A percentile compares a stretch with the other conserved stretches of the same genome.
Conservation (phyloP, 2,329 filamentous ascomycete genomes). For the Scleromitrula shiraiana region DNA sequence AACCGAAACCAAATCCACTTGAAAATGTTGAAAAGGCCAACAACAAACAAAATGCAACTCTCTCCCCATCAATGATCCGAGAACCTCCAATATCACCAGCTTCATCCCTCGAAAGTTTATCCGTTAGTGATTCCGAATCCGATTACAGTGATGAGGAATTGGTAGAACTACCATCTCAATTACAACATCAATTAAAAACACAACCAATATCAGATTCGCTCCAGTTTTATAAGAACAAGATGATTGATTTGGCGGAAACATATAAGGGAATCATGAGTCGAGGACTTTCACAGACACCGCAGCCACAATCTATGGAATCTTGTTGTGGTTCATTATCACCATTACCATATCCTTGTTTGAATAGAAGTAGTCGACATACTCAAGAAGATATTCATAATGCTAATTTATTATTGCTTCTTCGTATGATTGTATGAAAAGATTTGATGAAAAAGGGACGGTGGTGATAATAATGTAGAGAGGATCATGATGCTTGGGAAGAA, state of each 20-base stretch:
- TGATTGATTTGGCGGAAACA: background rate
- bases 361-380: background rate
- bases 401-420: background rate
- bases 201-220: background rate
- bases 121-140: background rate
- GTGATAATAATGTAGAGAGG: too few species aligned
- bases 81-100: background rate
- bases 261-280: background rate
- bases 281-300: background rate
- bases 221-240: background rate
- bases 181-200: background rate
- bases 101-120: background rate
- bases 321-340: background rate
- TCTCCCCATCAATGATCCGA: background rate
- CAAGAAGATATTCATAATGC: background rate
- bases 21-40: background rate
- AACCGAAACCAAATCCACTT: background rate
- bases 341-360: background rate
- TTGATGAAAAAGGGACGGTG: background rate
- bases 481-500: too few species aligned
- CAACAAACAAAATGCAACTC: too few species aligned
- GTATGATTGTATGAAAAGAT: background rate
- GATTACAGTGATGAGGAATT: conserved; percentile 1
- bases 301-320: background rate
- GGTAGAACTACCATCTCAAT: background rate